Conservation (phyloP, 163 green algal species). For the Scenedesmus sp. region DNA sequence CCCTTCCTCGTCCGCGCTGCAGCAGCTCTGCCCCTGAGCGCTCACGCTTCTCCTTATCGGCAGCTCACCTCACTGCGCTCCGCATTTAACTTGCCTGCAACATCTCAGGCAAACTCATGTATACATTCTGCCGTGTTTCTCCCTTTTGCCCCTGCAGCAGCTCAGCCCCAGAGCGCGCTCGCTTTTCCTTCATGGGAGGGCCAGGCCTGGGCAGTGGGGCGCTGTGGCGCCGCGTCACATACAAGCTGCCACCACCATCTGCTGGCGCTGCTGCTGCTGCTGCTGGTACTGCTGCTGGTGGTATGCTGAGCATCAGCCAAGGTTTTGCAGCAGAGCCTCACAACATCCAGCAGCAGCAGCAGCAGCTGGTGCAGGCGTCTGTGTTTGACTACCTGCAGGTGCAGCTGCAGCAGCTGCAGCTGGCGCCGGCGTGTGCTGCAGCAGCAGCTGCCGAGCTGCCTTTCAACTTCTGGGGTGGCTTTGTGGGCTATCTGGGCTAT, state of each 20-base stretch:
- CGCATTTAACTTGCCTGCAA: too few relatives aligned
- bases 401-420: constrained; percentile 18
- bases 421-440: constrained; percentile 11
- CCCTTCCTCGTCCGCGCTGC: neutral
- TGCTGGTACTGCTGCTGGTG: neutral
- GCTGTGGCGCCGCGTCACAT: constrained; percentile 87
- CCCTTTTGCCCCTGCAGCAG: constrained; percentile 70
- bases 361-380: constrained; percentile 10
- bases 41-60: neutral
- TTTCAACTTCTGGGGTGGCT: constrained; percentile 96
- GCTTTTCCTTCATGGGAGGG: constrained; percentile 97
- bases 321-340: neutral
- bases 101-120: too few relatives aligned
- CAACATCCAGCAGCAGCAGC: neutral
- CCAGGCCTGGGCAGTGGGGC: constrained; percentile 67
- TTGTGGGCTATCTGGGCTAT: constrained; percentile 96
- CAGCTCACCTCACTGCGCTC: neutral
- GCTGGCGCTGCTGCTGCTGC: constrained; percentile 23
- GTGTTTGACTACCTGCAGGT: constrained; percentile 60
- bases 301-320: neutral
- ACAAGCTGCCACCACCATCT: constrained; percentile 64
- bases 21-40: neutral
- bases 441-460: constrained; percentile 74
- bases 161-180: constrained; percentile 75
- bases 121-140: constrained; percentile 9